phyloP scores from a whole-genome alignment of 441 rosid species.

The Gossypium gossypioides region DNA sequence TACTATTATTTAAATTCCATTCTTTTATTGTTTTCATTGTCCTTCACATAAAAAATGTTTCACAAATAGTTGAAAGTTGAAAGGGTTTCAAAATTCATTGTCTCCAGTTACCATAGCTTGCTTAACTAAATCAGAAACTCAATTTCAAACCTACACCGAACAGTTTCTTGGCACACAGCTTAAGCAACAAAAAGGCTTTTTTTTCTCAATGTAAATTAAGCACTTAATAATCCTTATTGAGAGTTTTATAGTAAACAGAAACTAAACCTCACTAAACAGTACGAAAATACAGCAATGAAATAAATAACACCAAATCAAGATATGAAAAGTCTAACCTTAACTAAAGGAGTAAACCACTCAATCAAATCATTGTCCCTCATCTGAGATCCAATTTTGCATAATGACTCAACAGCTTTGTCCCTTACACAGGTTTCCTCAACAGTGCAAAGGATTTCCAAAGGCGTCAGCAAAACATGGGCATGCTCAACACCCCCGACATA shows the following conservation, averaged over 20 bases:
- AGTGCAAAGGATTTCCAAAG: conserved; percentile 66
- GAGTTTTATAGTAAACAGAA: neutral
- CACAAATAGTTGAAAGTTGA: neutral
- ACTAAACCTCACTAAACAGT: neutral
- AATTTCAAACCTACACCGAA: neutral
- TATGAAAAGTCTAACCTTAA: conserved; percentile 46
- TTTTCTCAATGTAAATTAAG: neutral
- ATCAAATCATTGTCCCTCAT: conserved; percentile 76
- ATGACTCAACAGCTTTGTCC: conserved; percentile 81
- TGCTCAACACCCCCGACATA: conserved; percentile 78
- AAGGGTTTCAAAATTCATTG: neutral
- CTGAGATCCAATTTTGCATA: conserved; percentile 73
- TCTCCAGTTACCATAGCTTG: neutral
- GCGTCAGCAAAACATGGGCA: conserved; percentile 62
- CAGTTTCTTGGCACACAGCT: neutral
- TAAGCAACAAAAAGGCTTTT: neutral
- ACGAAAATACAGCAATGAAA: neutral
- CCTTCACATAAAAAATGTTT: neutral
- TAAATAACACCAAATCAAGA: neutral
- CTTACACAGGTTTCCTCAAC: conserved; percentile 88
- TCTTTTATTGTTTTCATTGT: neutral
- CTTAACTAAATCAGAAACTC: neutral
- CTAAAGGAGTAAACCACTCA: conserved; percentile 59
- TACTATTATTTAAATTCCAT: neutral
- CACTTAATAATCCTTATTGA: neutral